phyloP scores from a whole-genome alignment of 495 filamentous ascomycete genomes.

The Tuber aestivum region DNA sequence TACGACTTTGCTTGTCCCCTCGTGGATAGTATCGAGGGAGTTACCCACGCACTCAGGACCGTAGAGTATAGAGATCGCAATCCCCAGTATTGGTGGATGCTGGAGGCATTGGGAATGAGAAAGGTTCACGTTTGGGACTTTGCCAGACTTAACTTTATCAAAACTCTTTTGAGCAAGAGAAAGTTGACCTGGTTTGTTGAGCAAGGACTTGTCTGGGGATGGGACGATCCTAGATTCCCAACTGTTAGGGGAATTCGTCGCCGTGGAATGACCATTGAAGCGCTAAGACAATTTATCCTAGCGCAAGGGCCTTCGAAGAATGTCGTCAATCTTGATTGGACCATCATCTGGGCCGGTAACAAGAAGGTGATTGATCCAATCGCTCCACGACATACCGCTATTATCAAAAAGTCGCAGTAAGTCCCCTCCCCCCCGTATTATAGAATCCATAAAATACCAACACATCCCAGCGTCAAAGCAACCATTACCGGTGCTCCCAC shows the following conservation, averaged over 20 bases:
- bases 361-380: slow-evolving; percentile 93
- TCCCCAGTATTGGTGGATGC: slow-evolving; percentile 94
- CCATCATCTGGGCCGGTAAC: slow-evolving; percentile 86
- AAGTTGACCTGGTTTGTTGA: slow-evolving; percentile 94
- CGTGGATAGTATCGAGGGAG: slow-evolving; percentile 82
- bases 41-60: slow-evolving; percentile 90
- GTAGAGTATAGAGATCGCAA: slow-evolving; percentile 98
- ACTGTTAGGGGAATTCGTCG: slow-evolving; percentile 83
- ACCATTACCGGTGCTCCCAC: slow-evolving; percentile 63
- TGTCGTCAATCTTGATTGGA: slow-evolving; percentile 87
- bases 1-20: slow-evolving; percentile 94
- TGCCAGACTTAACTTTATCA: slow-evolving; percentile 90
- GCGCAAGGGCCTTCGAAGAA: slow-evolving; percentile 87
- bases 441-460: not conserved
- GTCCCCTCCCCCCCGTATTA: not conserved
- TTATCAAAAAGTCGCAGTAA: slow-evolving; percentile 52
- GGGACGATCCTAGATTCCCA: slow-evolving; percentile 93
- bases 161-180: slow-evolving; percentile 84
- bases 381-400: slow-evolving; percentile 75
- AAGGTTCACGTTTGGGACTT: slow-evolving; percentile 96
- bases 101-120: slow-evolving; percentile 76
- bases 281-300: slow-evolving; percentile 83
- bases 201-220: slow-evolving; percentile 76
- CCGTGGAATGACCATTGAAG: slow-evolving; percentile 85
- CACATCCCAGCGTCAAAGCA: slow-evolving; percentile 56